phyloP scores from a whole-genome alignment of 2,329 filamentous ascomycete genomes.

The Rhytidhysteron rufulum region DNA sequence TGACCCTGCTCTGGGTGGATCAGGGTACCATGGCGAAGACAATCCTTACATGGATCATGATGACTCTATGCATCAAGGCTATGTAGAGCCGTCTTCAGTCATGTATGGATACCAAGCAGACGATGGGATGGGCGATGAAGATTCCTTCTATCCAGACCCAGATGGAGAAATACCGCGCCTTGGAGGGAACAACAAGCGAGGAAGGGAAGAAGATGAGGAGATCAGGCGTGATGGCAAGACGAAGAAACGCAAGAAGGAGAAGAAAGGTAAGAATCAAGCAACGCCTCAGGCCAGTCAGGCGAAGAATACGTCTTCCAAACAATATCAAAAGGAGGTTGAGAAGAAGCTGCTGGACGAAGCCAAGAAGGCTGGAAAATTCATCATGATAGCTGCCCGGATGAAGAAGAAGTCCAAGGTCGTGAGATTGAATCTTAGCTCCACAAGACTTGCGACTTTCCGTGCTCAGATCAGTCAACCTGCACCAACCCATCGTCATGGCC shows the following conservation, averaged over 20 bases:
- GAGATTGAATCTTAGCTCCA: constrained; percentile 33
- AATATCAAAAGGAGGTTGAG: constrained; percentile 47
- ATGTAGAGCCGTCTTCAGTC: constrained; percentile 13
- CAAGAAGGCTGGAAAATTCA: constrained; percentile 42
- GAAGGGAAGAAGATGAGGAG: constrained; percentile 23
- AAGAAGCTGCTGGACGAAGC: constrained; percentile 40
- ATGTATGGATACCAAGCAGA: constrained; percentile 11
- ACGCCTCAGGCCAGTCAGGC: constrained; percentile 27
- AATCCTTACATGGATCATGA: neutral
- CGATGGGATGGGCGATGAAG: constrained; percentile 8
- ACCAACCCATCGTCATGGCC: constrained; percentile 3
- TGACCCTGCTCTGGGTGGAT: constrained; percentile 28
- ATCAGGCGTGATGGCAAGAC: constrained; percentile 18
- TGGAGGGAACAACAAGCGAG: constrained; percentile 24
- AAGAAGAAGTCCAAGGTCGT: constrained; percentile 44
- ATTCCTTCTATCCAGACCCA: constrained; percentile 22
- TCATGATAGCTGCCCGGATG: constrained; percentile 44
- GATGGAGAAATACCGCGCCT: constrained; percentile 27
- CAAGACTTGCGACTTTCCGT: constrained; percentile 33
- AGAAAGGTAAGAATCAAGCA: constrained; percentile 36
- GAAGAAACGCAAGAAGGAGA: constrained; percentile 18
- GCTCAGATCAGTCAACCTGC: constrained; percentile 28
- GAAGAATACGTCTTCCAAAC: constrained; percentile 43
- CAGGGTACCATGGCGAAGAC: neutral
- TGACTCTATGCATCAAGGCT: constrained; percentile 2